A percentile compares a stretch with the other conserved stretches of the same genome.
Conservation (phyloP, 257 asterid species). For the Solanum habrochaites region DNA sequence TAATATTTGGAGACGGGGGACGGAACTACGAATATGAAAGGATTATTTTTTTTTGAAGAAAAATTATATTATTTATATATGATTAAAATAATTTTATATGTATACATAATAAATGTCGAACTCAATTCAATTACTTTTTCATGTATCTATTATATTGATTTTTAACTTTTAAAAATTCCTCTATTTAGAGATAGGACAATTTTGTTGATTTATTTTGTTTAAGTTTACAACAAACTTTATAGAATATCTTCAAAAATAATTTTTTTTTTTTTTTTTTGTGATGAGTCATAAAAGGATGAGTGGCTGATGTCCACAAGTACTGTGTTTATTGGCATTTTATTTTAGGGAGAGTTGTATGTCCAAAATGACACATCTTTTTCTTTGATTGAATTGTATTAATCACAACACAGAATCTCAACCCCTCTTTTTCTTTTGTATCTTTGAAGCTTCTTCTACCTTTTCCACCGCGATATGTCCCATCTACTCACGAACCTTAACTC, state of each 20-base stretch:
- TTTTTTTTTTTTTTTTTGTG: too few relatives aligned
- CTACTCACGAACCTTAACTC: neutral
- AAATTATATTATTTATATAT: too few relatives aligned
- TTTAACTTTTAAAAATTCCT: too few relatives aligned
- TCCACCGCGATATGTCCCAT: constrained; percentile 2
- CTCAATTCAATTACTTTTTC: accelerated
- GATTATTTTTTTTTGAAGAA: accelerated
- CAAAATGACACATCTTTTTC: neutral
- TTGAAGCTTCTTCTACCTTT: neutral
- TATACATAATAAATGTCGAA: too few relatives aligned
- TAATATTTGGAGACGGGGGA: neutral
- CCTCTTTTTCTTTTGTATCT: neutral
- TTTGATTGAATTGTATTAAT: neutral
- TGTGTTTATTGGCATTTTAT: neutral
- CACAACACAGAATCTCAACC: constrained; percentile 1
- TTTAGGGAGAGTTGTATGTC: neutral
- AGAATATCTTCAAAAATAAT: neutral
- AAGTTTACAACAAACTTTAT: neutral
- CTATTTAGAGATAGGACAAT: neutral
- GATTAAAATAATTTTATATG: too few relatives aligned
- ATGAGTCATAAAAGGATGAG: neutral
- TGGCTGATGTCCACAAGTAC: neutral
- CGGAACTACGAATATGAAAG: too few relatives aligned
- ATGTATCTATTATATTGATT: too few relatives aligned
- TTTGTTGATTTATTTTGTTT: neutral